Base-by-base conservation (phyloP, 352 stramenopile species). In the Poterioochromonas sp. region DNA sequence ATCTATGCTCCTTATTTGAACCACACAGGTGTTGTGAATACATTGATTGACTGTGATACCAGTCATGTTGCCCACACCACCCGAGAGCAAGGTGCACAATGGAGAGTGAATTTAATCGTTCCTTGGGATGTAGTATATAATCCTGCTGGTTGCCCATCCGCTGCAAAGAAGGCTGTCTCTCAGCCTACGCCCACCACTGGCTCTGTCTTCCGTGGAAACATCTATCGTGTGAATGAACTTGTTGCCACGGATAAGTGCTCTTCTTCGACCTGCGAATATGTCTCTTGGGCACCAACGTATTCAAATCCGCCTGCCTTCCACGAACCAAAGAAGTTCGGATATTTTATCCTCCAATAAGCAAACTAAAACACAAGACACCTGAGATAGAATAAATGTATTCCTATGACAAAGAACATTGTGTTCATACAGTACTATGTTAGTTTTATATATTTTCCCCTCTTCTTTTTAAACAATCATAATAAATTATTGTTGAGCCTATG, bases 1-100 rank as follows among this genome's bases (percentile, higher is more conserved):
- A 78, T 78, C 8, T 63, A 68, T 34, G 70, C 71, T 78, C 71
- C 71, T 26, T 69, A 78, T 35, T 53, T 78, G 71, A 78, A 78
- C 39, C 71, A 65, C 29, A 41, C 71, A 69, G 54, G 71, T 53
- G 47, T 78, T 26, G 12, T 37, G 15, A 34, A 34, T 41, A 29
- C 29, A 34, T 1, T 35, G 20, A 54, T 78, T 22, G 47, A 63
- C 5, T 78, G 71, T 53, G 11, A 15, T 26, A 41, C 41, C 1
- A 69, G 49, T 51, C 2, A 29, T 22, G 35, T 78, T 44, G 2
- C 20, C 8, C 41, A 78, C 32, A 0, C 5, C 2, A 65, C 47
- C 12, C 2, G 3, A 12, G 29, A 29, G 15, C 5, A 51, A 5
- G 53, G n/a, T 26, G 18, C 26, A 1, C 2, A 11, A 35, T 78